phyloP scores from a whole-genome alignment of 148 eudicot species.

The Camellia japonica region DNA sequence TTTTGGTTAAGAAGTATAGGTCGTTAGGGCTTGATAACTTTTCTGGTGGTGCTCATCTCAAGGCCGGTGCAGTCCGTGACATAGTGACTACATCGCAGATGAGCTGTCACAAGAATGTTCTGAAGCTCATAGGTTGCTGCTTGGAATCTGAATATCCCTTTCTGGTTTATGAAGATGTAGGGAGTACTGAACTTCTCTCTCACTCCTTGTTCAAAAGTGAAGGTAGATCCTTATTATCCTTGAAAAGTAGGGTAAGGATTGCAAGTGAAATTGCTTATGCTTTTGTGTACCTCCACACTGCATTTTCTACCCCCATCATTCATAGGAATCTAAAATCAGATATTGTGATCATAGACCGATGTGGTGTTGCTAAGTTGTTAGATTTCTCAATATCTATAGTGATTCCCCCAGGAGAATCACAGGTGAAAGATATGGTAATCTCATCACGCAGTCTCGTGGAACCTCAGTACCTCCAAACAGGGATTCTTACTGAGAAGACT shows the following conservation, averaged over 20 bases:
- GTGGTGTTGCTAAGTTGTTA: conserved; percentile 14
- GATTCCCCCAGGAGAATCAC: conserved; percentile 18
- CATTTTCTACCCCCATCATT: conserved; percentile 20
- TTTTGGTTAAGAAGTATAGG: not conserved
- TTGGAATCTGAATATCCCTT: conserved; percentile 9
- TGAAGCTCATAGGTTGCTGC: conserved; percentile 14
- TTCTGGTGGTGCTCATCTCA: too few species aligned
- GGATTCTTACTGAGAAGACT: conserved; percentile 10
- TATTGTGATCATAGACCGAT: conserved; percentile 10
- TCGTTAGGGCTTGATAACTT: too few species aligned
- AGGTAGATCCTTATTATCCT: not conserved
- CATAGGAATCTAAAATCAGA: conserved; percentile 7
- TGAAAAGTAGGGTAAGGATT: conserved; percentile 16
- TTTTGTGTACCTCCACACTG: conserved; percentile 23
- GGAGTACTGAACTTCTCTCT: not conserved
- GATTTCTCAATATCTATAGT: conserved; percentile 18
- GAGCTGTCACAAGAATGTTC: conserved; percentile 17
- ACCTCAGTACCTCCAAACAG: not conserved
- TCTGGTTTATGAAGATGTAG: not conserved
- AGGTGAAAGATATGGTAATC: not conserved
- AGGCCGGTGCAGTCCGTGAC: not conserved
- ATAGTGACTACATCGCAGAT: not conserved
- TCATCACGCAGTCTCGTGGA: not conserved
- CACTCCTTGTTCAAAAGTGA: not conserved
- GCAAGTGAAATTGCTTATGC: conserved; percentile 20